These are phyloP conservation scores for Talaromyces sp. DNA, from an alignment of 2,329 filamentous ascomycete genomes.

Conservation along the genomic window DNA sequence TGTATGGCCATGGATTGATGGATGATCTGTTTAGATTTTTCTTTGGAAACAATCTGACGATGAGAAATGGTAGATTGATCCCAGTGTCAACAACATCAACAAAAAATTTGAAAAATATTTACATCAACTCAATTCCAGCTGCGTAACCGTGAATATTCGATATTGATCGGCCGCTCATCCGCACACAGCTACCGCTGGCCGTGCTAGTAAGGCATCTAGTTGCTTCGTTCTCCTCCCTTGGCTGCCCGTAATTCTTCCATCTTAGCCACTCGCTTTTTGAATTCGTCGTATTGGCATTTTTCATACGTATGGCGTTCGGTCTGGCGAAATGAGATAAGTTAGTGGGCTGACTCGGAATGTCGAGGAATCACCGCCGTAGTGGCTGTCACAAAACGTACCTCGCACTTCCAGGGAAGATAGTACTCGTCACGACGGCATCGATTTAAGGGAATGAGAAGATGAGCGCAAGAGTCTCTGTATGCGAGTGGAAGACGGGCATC, in stretches of 20 bases:
- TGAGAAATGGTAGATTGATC: constrained; percentile 21
- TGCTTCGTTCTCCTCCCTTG: constrained; percentile 81
- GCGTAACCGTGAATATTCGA: constrained; percentile 18
- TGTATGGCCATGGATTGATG: not conserved
- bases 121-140: constrained; percentile 33
- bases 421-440: constrained; percentile 87
- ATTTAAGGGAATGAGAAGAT: constrained; percentile 93
- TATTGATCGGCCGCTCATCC: not conserved
- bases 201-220: constrained; percentile 47
- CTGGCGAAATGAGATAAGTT: constrained; percentile 47
- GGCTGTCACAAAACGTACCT: constrained; percentile 58
- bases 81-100: constrained; percentile 36
- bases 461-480: constrained; percentile 94
- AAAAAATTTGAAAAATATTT: constrained; percentile 40
- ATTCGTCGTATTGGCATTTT: constrained; percentile 98
- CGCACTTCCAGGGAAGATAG: constrained; percentile 97
- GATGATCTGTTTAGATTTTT: not conserved
- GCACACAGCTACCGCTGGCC: not conserved
- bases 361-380: not conserved
- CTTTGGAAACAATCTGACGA: constrained; percentile 5
- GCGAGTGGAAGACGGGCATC: constrained; percentile 80
- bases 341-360: not conserved
- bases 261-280: constrained; percentile 97
- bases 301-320: constrained; percentile 97
- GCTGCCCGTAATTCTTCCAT: constrained; percentile 93